These are phyloP conservation scores for Neocucurbitaria cava DNA, from an alignment of 2,329 filamentous ascomycete species.

Conservation along the genomic window DNA sequence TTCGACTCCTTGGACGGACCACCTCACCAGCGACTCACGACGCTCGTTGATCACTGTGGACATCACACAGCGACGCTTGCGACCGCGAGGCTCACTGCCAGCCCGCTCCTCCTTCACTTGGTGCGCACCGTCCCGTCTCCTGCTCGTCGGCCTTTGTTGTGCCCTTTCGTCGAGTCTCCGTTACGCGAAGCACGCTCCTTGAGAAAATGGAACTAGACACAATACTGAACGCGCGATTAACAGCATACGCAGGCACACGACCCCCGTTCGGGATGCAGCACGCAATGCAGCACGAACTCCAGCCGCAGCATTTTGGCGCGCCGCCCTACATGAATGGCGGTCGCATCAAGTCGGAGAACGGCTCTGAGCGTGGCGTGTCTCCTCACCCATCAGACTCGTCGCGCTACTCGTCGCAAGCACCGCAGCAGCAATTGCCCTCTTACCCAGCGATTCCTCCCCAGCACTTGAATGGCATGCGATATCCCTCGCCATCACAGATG, in stretches of 20 bases:
- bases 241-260: conserved; percentile 47
- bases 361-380: conserved; percentile 64
- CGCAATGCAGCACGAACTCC: conserved; percentile 51
- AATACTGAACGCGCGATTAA: conserved; percentile 53
- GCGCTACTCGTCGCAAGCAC: conserved; percentile 63
- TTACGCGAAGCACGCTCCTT: conserved; percentile 29
- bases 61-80: conserved; percentile 30
- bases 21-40: conserved; percentile 29
- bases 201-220: conserved; percentile 49
- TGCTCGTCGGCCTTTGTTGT: conserved; percentile 22
- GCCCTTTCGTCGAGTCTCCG: conserved; percentile 20
- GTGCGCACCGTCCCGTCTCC: conserved; percentile 44
- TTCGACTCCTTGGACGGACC: conserved; percentile 40
- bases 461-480: conserved; percentile 60
- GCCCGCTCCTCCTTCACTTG: conserved; percentile 32
- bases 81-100: conserved; percentile 34
- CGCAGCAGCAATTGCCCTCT: conserved; percentile 59
- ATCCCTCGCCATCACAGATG: conserved; percentile 61
- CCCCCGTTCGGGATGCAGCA: conserved; percentile 50
- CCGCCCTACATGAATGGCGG: conserved; percentile 57
- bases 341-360: conserved; percentile 64
- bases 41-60: conserved; percentile 29
- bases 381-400: conserved; percentile 64
- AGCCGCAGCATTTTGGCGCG: conserved; percentile 55
- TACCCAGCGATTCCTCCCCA: conserved; percentile 58